Percentiles rank a stretch among this genome's conserved stretches.
Conservation (phyloP, 441 rosid species). For the Syzygium syzygioides region DNA sequence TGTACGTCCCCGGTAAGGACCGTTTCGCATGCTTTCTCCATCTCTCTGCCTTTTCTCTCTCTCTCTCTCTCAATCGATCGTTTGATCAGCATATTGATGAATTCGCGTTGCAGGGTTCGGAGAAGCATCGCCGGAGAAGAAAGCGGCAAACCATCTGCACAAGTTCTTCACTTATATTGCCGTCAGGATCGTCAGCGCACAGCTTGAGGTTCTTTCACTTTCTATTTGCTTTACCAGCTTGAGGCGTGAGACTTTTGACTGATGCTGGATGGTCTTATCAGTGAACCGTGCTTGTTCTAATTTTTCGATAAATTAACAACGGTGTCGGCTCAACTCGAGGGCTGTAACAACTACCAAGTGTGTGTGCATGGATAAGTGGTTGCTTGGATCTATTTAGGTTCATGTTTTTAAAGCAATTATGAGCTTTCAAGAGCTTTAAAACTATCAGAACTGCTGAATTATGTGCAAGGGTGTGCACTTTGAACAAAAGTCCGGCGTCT, state of each 20-base stretch:
- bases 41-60: neutral
- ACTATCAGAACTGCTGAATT: neutral
- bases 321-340: neutral
- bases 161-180: constrained; percentile 74
- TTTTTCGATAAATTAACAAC: neutral
- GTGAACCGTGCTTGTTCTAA: neutral
- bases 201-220: constrained; percentile 57
- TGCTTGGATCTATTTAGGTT: neutral
- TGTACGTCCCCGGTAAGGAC: constrained; percentile 81
- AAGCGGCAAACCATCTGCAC: constrained; percentile 70
- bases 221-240: neutral
- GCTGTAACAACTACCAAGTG: neutral
- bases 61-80: neutral
- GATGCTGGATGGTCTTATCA: neutral
- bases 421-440: neutral
- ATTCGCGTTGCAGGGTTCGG: constrained; percentile 48
- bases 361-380: neutral
- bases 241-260: neutral
- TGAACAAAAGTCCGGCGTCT: neutral
- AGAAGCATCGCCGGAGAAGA: constrained; percentile 84
- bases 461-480: neutral
- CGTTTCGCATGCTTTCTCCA: neutral
- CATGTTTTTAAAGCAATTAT: neutral
- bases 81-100: neutral
- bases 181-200: constrained; percentile 67